These are phyloP conservation scores for Emmonsiellopsis sp. DNA, from an alignment of 2,329 filamentous ascomycete species.

Conservation along the genomic window DNA sequence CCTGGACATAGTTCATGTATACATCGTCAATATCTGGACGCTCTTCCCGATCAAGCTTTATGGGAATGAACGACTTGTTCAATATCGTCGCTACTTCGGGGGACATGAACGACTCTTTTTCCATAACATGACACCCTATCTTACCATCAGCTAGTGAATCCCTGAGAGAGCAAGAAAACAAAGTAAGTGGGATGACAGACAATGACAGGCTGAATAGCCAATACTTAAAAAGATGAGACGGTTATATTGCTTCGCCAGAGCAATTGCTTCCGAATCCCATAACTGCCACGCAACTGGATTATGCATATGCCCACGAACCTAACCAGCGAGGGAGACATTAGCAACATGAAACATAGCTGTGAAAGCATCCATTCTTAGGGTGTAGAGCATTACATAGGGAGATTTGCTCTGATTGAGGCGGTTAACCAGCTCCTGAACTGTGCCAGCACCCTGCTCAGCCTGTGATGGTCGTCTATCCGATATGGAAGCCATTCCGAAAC, in stretches of 20 bases:
- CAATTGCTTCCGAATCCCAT: constrained; percentile 68
- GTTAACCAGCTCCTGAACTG: constrained; percentile 40
- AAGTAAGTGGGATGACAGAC: constrained; percentile 43
- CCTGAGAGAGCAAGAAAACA: background rate
- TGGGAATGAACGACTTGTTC: constrained; percentile 80
- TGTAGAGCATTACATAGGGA: constrained; percentile 49
- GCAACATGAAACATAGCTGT: background rate
- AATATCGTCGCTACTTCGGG: constrained; percentile 69
- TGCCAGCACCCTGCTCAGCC: constrained; percentile 17
- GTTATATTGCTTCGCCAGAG: constrained; percentile 70
- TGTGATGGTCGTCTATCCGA: constrained; percentile 20
- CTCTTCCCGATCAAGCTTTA: constrained; percentile 90
- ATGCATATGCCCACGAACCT: constrained; percentile 64
- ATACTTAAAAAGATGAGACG: constrained; percentile 89
- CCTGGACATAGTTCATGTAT: constrained; percentile 98
- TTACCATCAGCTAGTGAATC: constrained; percentile 11
- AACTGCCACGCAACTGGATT: constrained; percentile 90
- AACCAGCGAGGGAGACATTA: background rate
- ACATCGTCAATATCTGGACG: constrained; percentile 89
- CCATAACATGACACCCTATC: constrained; percentile 79
- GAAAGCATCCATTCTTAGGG: background rate
- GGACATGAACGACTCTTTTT: constrained; percentile 83
- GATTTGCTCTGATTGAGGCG: constrained; percentile 53
- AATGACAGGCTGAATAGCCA: constrained; percentile 91
- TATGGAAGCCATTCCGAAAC: constrained; percentile 18